A percentile compares a stretch with the other conserved stretches of the same genome.
These are phyloP conservation scores for Rhodotorula paludigena DNA, from an alignment of 768 basidiomycete species.

Conservation along the genomic window DNA sequence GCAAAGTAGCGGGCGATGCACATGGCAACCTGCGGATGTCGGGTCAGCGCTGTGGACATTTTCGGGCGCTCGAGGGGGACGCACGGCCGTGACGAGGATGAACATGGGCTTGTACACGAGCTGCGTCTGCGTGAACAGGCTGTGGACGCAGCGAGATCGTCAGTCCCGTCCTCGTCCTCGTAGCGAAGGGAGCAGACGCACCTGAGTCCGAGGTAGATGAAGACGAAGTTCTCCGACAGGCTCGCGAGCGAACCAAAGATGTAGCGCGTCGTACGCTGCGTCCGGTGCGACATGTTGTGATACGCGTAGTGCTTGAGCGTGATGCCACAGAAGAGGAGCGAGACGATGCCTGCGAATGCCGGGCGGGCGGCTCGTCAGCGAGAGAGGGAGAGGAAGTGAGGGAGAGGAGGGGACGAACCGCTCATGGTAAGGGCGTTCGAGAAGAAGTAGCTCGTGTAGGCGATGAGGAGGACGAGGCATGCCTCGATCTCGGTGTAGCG, in stretches of 20 bases:
- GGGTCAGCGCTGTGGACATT: not conserved
- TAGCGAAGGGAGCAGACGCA: not conserved
- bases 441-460: conserved; percentile 98
- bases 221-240: conserved; percentile 97
- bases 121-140: conserved; percentile 85
- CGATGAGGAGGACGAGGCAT: conserved; percentile 88
- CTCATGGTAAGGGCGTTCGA: conserved; percentile 87
- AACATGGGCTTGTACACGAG: conserved; percentile 87
- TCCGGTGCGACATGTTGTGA: conserved; percentile 94
- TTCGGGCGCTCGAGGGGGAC: conserved; percentile 23
- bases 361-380: not conserved
- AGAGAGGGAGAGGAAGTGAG: not conserved
- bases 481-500: conserved; percentile 87
- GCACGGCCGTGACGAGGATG: conserved; percentile 75
- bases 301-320: conserved; percentile 99
- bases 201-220: conserved; percentile 93
- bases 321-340: conserved; percentile 95
- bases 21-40: conserved; percentile 59
- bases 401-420: conserved; percentile 44
- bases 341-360: conserved; percentile 68
- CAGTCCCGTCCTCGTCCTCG: not conserved
- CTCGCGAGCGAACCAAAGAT: conserved; percentile 91
- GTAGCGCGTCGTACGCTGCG: conserved; percentile 89
- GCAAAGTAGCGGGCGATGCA: conserved; percentile 91
- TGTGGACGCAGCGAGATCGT: conserved; percentile 40